Evolutionary conservation across 2,329 filamentous ascomycete species (phyloP).

Genomic region (Cladobotryum mycophilum): DNA sequence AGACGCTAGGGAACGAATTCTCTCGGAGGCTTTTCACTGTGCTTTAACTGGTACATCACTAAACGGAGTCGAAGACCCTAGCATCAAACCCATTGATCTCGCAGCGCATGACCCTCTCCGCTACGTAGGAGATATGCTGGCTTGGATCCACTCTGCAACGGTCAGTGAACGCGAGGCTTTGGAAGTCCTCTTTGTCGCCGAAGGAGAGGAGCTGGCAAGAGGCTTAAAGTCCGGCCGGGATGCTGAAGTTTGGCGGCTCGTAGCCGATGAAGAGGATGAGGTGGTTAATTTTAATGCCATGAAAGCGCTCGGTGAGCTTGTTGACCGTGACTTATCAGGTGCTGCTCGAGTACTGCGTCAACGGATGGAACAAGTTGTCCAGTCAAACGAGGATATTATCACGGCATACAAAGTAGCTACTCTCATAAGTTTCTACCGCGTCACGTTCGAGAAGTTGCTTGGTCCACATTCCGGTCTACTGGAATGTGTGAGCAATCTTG

Average conservation of each 20-base stretch:
- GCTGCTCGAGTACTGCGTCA: constrained; percentile 82
- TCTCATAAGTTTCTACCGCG: constrained; percentile 79
- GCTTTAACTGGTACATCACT: constrained; percentile 70
- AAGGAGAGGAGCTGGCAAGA: constrained; percentile 80
- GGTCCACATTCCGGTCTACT: constrained; percentile 63
- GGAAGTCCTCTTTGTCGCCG: constrained; percentile 83
- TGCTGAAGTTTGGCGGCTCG: constrained; percentile 75
- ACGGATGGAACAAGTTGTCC: constrained; percentile 83
- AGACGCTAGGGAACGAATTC: constrained; percentile 76
- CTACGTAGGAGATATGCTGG: constrained; percentile 95
- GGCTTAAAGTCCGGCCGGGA: constrained; percentile 74
- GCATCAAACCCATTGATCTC: constrained; percentile 86
- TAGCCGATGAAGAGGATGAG: constrained; percentile 51
- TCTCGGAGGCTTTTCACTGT: constrained; percentile 84
- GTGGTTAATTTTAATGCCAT: constrained; percentile 66
- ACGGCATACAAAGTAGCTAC: constrained; percentile 87
- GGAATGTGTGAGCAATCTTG: constrained; percentile 60
- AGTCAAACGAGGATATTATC: constrained; percentile 85
- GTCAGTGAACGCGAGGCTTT: constrained; percentile 91
- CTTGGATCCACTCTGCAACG: constrained; percentile 90
- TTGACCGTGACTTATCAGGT: constrained; percentile 77
- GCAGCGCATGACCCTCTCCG: constrained; percentile 85
- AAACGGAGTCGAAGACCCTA: constrained; percentile 51
- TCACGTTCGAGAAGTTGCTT: constrained; percentile 76
- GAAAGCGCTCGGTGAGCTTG: constrained; percentile 75